Evolutionary conservation across 106 monocot genomes (phyloP).

Genomic region (Vanilla planifolia): DNA sequence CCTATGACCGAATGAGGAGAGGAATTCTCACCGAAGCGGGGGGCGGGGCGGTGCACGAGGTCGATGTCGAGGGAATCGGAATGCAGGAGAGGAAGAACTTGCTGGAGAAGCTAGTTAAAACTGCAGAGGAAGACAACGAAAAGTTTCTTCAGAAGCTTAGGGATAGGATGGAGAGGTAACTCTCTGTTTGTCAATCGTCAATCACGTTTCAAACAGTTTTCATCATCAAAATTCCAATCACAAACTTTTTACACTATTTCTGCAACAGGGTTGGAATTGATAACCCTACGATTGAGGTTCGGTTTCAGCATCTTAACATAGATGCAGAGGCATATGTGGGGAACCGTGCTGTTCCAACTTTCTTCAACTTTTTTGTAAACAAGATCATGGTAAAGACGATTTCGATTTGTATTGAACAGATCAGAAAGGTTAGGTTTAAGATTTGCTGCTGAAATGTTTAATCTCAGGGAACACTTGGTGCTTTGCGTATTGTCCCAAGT

Average conservation of each 20-base stretch:
- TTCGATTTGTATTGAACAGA: background rate
- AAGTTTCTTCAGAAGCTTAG: slow-evolving; percentile 38
- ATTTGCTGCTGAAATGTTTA: slow-evolving; percentile 3
- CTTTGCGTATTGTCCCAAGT: slow-evolving; percentile 16
- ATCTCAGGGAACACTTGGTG: slow-evolving; percentile 22
- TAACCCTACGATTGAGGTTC: slow-evolving; percentile 47
- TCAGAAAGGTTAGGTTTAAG: background rate
- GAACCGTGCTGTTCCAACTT: slow-evolving; percentile 33
- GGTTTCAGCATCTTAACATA: slow-evolving; percentile 36
- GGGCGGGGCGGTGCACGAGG: slow-evolving; percentile 9
- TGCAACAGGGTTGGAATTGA: slow-evolving; percentile 49
- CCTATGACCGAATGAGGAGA: slow-evolving; percentile 28
- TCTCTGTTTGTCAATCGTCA: background rate
- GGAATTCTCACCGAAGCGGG: slow-evolving; percentile 20
- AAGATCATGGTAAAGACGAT: slow-evolving; percentile 20
- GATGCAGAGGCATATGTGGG: slow-evolving; percentile 40
- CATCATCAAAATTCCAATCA: too few relatives aligned
- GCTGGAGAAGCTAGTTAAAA: slow-evolving; percentile 32
- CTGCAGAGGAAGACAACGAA: slow-evolving; percentile 49
- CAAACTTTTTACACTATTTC: background rate
- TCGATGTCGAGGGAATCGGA: slow-evolving; percentile 24
- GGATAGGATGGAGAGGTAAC: slow-evolving; percentile 31
- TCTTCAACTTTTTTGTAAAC: slow-evolving; percentile 29
- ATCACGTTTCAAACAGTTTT: too few relatives aligned
- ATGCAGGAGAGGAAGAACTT: slow-evolving; percentile 25